phyloP scores from a whole-genome alignment of 768 basidiomycete species.

The Tremella yokohamensis region DNA sequence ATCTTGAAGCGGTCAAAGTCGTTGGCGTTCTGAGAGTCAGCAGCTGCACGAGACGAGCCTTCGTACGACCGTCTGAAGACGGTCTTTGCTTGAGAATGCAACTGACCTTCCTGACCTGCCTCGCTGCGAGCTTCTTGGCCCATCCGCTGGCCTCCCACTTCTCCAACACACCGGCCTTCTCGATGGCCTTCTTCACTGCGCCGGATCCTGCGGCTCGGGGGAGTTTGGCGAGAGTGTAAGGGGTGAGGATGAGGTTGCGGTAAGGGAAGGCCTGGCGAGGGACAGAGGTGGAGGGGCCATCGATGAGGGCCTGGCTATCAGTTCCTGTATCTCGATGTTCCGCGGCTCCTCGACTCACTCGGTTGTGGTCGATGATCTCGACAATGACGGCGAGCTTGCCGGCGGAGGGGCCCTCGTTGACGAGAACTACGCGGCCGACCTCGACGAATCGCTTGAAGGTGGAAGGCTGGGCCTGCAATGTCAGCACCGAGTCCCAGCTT shows the following conservation, averaged over 20 bases:
- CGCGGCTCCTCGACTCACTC: conserved; percentile 59
- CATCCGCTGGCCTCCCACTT: conserved; percentile 87
- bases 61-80: background rate
- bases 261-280: conserved; percentile 88
- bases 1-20: conserved; percentile 92
- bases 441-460: conserved; percentile 92
- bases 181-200: conserved; percentile 75
- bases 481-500: background rate
- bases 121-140: conserved; percentile 79
- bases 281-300: conserved; percentile 86
- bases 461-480: conserved; percentile 31
- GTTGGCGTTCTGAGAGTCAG: conserved; percentile 56
- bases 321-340: background rate
- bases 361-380: conserved; percentile 98
- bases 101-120: conserved; percentile 63
- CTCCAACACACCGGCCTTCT: conserved; percentile 74
- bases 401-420: conserved; percentile 77
- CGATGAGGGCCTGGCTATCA: conserved; percentile 75
- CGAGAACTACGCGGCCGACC: conserved; percentile 95
- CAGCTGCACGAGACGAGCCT: background rate
- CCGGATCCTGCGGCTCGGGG: conserved; percentile 83
- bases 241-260: conserved; percentile 88
- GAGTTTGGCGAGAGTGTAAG: conserved; percentile 72
- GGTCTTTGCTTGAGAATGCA: background rate
- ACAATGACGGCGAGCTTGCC: conserved; percentile 92